Conservation (phyloP, 192 early-diverging fungal genomes). For the Geosiphon pyriformis region DNA sequence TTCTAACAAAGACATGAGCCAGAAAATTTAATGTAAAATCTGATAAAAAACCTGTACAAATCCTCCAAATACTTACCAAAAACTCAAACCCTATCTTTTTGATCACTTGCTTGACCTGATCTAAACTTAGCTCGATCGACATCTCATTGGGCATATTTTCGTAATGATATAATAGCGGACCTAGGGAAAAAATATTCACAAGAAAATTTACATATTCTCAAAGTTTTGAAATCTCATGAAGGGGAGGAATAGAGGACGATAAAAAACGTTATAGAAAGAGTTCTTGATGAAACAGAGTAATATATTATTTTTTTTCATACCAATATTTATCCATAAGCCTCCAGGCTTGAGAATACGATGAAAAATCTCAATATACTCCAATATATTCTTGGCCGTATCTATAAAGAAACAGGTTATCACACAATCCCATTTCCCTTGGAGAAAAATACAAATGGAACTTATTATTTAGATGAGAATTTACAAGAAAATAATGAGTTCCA, state of each 20-base stretch:
- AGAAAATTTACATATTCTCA: background rate
- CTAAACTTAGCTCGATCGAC: slow-evolving; percentile 83
- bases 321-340: slow-evolving; percentile 81
- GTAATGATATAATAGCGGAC: slow-evolving; percentile 92
- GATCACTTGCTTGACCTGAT: slow-evolving; percentile 67
- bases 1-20: too few relatives aligned
- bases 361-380: slow-evolving; percentile 84
- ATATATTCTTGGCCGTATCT: slow-evolving; percentile 90
- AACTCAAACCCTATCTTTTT: slow-evolving; percentile 66
- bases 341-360: slow-evolving; percentile 67
- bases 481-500: background rate
- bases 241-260: background rate
- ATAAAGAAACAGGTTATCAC: slow-evolving; percentile 97
- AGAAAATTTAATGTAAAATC: too few relatives aligned
- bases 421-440: slow-evolving; percentile 68
- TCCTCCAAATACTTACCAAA: too few relatives aligned
- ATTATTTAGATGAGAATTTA: background rate
- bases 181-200: slow-evolving; percentile 29
- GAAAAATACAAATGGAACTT: background rate
- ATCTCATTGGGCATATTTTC: slow-evolving; percentile 76
- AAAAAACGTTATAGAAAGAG: too few relatives aligned
- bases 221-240: slow-evolving; percentile 5
- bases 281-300: too few relatives aligned
- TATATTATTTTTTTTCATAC: too few relatives aligned
- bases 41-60: too few relatives aligned